Conservation (phyloP, 2,329 filamentous ascomycete species). For the Dothideomycetes sp. region DNA sequence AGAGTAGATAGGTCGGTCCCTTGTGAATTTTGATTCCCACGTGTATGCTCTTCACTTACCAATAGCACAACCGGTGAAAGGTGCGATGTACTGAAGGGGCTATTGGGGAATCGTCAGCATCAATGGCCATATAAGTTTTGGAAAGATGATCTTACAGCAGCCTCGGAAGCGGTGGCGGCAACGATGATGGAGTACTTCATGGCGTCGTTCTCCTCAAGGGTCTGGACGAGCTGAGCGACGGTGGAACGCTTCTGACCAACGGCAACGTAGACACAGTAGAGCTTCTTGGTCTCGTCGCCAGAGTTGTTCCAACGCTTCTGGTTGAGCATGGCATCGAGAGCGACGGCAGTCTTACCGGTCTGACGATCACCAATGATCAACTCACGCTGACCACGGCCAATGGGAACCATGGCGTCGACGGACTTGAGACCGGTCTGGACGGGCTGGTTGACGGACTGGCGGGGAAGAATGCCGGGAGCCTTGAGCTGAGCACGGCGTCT, state of each 20-base stretch:
- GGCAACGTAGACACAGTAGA: slow-evolving; percentile 99
- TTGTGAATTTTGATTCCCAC: no score
- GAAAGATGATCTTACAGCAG: slow-evolving; percentile 42
- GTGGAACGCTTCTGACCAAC: slow-evolving; percentile 99
- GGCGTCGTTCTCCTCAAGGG: slow-evolving; percentile 97
- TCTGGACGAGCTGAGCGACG: slow-evolving; percentile 98
- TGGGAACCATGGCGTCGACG: slow-evolving; percentile 98
- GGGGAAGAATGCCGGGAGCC: slow-evolving; percentile 95
- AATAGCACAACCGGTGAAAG: slow-evolving; percentile 64
- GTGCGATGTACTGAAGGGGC: slow-evolving; percentile 85
- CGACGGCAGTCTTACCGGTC: slow-evolving; percentile 98
- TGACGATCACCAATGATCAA: slow-evolving; percentile 99
- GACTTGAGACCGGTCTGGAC: slow-evolving; percentile 99
- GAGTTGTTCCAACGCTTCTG: slow-evolving; percentile 99
- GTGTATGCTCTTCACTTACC: no score
- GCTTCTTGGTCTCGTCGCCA: slow-evolving; percentile 91
- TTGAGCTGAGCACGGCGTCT: slow-evolving; percentile 96
- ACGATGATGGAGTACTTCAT: slow-evolving; percentile 97
- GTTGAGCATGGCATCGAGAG: slow-evolving; percentile 96
- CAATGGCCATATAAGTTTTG: slow-evolving; percentile 12
- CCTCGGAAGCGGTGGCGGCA: slow-evolving; percentile 94
- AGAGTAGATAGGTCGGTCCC: no score
- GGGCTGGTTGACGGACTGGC: slow-evolving; percentile 93
- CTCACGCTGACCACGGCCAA: slow-evolving; percentile 99
- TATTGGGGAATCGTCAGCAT: not conserved